Base-by-base conservation (phyloP, 148 eudicot genomes). In the Rhododendron henanense region DNA sequence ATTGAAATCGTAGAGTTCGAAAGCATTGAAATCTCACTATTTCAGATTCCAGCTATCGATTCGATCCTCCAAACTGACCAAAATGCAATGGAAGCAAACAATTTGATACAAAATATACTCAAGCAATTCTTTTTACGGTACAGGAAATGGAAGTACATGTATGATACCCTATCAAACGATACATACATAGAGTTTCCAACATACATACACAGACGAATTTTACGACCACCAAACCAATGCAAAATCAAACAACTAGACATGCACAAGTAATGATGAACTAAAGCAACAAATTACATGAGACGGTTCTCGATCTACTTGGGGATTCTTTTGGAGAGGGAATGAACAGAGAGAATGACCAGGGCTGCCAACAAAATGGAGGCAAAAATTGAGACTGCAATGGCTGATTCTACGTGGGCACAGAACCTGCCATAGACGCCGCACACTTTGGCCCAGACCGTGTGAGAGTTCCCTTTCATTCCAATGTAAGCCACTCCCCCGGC, bases 401-500 rank as follows among this genome's bases (percentile, higher is more conserved):
- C 90, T 59, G 79, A 85, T 35, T 84, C 95, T 0, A 90, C 31
- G 82, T 93, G 88, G 31, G 41, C 87, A 83, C 98, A 96, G 83
- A 92, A 96, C 50, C 85, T 88, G 85, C 77, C 92, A n/a, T 85
- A 96, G 18, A 71, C 15, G 15, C 86, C 80, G 88, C 98, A 94
- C 0, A 93, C 88, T 85, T 93, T 89, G 31, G 4, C 80, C 98
- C 96, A 96, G 0, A 75, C 57, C 4, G 88, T 89, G 74, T 91
- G 94, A 16, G 88, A 65, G 86, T 94, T 90, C 0, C 96, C 96
- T 82, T 92, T 89, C 8, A 88, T 31, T 57, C 93, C 94, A 55
- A 94, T 57, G 79, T 94, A 94, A 14, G 83, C 94, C 33, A 94
- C 92, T 14, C 87, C 92, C n/a, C 93, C 92, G n/a, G 93, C 93